Base-by-base conservation (phyloP, 352 stramenopile species). In the Globisporangium lucens region DNA sequence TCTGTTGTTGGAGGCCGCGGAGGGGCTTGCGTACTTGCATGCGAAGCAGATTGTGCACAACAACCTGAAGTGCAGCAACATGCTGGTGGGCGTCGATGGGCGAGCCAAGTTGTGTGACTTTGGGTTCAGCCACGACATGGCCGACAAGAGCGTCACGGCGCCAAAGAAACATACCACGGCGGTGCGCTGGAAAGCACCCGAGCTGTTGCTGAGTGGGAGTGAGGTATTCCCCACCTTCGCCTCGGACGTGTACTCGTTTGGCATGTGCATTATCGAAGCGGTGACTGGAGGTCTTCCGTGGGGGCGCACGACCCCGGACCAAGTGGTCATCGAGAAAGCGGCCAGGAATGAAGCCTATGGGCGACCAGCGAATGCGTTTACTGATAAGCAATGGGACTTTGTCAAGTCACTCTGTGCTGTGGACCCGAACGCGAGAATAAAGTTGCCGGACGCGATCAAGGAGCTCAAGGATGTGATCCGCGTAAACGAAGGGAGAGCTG, bases 1-100 rank as follows among this genome's bases (percentile, higher is more conserved):
- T n/a, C 24, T 62, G 4, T 30, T 62, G 3, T 20, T 62, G n/a
- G 57, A 79, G 13, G 68, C 67, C 15, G 72, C 73, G 0, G 63
- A 80, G 13, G 76, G 76, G 0, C 52, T 83, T 1, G 69, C 75
- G 35, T 80, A 79, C 27, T 55, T 83, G 3, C 76, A 83, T n/a
- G 55, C 66, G 15, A 65, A 66, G 27, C 56, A 52, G 0, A 73
- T 80, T 29, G 65, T 83, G 29, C 76, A 83, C 29, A 73, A 70
- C 38, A 75, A 83, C 57, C 43, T 83, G 8, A 83, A 80, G 35
- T 61, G 68, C 22, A 75, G 64, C 63, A 78, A 78, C 20, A 65
- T 78, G 4, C 49, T 80, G 6, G 72, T 80, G 4, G 69, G 74
- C n/a, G 58, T 57, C 13, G 74, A 78, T 59, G 56, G 66, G 2